A percentile compares a stretch with the other conserved stretches of the same genome.
Evolutionary conservation across 1,284 basidiomycete genomes (phyloP).

Genomic region (Puccinia sorghi): DNA sequence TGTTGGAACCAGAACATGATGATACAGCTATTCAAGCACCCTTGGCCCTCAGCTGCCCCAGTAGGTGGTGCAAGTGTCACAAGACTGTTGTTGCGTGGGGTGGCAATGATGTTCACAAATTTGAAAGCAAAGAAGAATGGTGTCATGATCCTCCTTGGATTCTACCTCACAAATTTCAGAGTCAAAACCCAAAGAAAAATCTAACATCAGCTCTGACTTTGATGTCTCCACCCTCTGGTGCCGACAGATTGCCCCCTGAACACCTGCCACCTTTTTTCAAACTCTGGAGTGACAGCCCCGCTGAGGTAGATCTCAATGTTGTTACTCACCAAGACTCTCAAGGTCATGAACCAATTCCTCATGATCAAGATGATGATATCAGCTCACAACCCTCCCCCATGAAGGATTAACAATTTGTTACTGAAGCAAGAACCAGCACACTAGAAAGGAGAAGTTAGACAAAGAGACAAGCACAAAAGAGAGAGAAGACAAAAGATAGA

Average conservation of each 20-base stretch:
- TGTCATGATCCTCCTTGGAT: constrained; percentile 31
- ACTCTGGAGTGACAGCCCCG: neutral
- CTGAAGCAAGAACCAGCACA: too few species aligned
- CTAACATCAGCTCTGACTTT: constrained; percentile 21
- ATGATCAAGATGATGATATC: neutral
- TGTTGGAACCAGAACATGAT: neutral
- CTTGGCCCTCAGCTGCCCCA: constrained; percentile 30
- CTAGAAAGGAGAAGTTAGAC: too few species aligned
- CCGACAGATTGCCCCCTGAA: neutral
- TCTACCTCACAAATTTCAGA: constrained; percentile 14
- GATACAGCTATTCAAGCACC: neutral
- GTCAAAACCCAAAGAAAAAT: constrained; percentile 4
- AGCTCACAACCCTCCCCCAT: too few species aligned
- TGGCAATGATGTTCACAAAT: constrained; percentile 45
- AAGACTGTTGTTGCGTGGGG: constrained; percentile 50
- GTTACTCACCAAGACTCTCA: neutral
- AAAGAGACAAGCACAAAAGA: too few species aligned
- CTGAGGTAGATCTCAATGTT: neutral
- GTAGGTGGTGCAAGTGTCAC: constrained; percentile 29
- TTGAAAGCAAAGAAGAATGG: constrained; percentile 48
- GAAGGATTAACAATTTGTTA: too few species aligned
- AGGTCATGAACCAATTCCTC: neutral
- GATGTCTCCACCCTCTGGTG: neutral
- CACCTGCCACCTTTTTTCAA: neutral
- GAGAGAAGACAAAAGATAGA: too few species aligned